These are phyloP conservation scores for Cyberlindnera nakhonratchasimensis DNA, from an alignment of 805 yeast genomes.

Conservation along the genomic window DNA sequence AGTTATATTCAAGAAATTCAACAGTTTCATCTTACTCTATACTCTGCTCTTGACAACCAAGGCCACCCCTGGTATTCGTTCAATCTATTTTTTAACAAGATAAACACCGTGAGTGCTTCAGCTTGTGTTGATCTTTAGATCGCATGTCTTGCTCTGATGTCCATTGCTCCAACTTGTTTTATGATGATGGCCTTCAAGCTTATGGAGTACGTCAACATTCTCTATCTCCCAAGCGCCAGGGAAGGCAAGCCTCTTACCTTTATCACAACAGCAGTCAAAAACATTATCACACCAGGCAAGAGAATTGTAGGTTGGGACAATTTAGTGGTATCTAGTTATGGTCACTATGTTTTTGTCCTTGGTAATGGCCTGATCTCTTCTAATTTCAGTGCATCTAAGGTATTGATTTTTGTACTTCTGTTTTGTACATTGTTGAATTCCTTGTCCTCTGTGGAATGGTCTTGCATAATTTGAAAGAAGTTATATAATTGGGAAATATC, in stretches of 20 bases:
- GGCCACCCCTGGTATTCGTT: not conserved
- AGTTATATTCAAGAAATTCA: not conserved
- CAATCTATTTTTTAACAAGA: not conserved
- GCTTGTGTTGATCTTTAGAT: constrained; percentile 1
- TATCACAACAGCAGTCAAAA: not conserved
- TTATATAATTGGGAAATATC: not conserved
- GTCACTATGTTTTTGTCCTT: constrained; percentile 1
- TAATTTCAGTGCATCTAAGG: not conserved
- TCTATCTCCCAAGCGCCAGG: not conserved
- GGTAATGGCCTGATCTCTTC: constrained; percentile 4
- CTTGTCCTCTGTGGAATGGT: too few species aligned
- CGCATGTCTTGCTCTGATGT: constrained; percentile 4
- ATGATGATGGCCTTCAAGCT: constrained; percentile 5
- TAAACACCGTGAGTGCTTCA: not conserved
- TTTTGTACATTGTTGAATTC: constrained; percentile 2
- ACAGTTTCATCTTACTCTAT: not conserved
- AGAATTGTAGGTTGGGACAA: not conserved
- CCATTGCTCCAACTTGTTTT: constrained; percentile 2
- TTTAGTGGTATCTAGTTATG: constrained; percentile 1
- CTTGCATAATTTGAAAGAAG: not conserved
- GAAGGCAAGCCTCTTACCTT: not conserved
- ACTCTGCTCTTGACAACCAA: constrained; percentile 1
- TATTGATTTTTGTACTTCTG: constrained; percentile 1
- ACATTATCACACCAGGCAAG: not conserved
- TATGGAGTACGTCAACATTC: constrained; percentile 1